phyloP scores from a whole-genome alignment of 176 grass and related monocot genomes.

The Calamus simplicifolius region DNA sequence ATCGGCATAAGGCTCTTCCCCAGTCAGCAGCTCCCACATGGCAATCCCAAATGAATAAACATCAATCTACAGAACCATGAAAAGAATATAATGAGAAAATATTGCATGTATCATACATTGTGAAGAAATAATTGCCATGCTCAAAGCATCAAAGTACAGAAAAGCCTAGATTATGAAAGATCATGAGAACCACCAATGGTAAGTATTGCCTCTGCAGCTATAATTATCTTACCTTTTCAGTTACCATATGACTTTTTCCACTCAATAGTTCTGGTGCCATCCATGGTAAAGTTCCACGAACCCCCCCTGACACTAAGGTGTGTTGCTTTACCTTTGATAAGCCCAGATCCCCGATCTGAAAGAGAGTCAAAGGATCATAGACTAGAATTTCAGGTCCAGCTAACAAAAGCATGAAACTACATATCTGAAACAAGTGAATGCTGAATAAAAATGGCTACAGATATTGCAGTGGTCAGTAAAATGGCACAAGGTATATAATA shows the following conservation, averaged over 20 bases:
- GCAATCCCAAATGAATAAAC: constrained; percentile 97
- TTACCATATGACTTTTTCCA: constrained; percentile 94
- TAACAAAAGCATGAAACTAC: too few species aligned
- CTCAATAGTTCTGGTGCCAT: constrained; percentile 96
- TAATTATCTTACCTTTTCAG: constrained; percentile 66
- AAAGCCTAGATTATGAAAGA: too few species aligned
- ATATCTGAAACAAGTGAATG: too few species aligned
- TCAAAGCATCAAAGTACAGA: too few species aligned
- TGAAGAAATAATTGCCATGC: too few species aligned
- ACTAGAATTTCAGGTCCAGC: neutral
- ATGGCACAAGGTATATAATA: too few species aligned
- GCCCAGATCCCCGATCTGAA: constrained; percentile 90
- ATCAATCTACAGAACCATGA: constrained; percentile 48
- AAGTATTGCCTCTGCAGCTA: too few species aligned
- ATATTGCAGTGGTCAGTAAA: too few species aligned
- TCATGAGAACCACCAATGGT: too few species aligned
- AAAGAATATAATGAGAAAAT: neutral
- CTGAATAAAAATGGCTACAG: too few species aligned
- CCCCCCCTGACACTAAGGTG: constrained; percentile 93
- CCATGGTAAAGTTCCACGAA: constrained; percentile 98
- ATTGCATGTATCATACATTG: neutral
- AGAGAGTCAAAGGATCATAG: constrained; percentile 1
- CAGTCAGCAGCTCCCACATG: constrained; percentile 97
- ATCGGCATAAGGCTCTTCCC: constrained; percentile 86
- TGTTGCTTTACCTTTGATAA: constrained; percentile 99